Evolutionary conservation across 2,329 filamentous ascomycete genomes (phyloP).

Genomic region (Monilinia fructicola): DNA sequence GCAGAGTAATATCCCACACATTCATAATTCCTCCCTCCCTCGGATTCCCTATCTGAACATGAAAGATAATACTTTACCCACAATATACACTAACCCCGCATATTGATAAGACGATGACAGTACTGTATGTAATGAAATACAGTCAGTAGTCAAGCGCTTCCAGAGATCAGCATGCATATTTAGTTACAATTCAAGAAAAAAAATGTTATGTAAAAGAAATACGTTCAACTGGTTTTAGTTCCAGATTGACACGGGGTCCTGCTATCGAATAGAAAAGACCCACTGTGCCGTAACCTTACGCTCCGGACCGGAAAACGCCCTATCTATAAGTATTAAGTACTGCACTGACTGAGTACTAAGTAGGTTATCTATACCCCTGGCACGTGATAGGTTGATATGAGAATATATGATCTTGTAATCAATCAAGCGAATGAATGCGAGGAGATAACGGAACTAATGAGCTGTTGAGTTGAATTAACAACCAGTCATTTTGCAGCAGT

Average conservation of each 20-base stretch:
- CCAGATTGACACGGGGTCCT: constrained; percentile 1
- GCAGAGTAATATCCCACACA: constrained; percentile 1
- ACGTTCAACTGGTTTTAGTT: not conserved
- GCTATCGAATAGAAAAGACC: not conserved
- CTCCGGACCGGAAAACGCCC: constrained; percentile 16
- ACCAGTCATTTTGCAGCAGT: not conserved
- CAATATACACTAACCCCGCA: constrained; percentile 15
- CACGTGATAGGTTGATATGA: constrained; percentile 20
- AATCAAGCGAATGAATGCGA: not conserved
- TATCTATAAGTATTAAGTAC: no score
- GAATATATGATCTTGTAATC: constrained; percentile 1
- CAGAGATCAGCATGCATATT: not conserved
- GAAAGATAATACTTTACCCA: constrained; percentile 14
- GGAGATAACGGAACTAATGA: not conserved
- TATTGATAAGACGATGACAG: constrained; percentile 22
- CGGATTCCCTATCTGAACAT: not conserved
- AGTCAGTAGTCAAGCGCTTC: constrained; percentile 10
- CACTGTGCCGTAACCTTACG: constrained; percentile 7
- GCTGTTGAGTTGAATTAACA: not conserved
- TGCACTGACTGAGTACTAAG: no score
- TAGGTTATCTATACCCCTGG: constrained; percentile 13
- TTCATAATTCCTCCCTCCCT: not conserved
- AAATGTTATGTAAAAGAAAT: constrained; percentile 20
- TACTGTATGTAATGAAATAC: no score
- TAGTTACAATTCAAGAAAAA: not conserved